Evolutionary conservation across 2,329 filamentous ascomycete species (phyloP).

Genomic region (Tolypocladium amazonense): DNA sequence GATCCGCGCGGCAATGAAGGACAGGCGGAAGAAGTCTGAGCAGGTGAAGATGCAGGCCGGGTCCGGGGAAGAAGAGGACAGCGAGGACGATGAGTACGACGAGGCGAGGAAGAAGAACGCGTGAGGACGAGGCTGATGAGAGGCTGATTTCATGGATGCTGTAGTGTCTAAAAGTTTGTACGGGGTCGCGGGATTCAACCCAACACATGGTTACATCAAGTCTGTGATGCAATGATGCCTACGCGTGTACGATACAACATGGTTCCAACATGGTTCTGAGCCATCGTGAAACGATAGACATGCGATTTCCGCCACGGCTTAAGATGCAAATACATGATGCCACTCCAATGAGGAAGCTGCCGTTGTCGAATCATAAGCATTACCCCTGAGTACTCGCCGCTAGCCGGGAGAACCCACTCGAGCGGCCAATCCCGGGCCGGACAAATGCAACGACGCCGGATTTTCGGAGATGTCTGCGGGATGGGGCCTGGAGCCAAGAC

Average conservation of each 20-base stretch:
- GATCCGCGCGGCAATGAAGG: conserved; percentile 75
- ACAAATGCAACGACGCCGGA: background rate
- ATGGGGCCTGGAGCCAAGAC: background rate
- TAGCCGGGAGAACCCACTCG: no score
- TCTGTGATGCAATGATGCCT: background rate
- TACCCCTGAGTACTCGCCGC: background rate
- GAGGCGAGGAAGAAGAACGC: conserved; percentile 32
- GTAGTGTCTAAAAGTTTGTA: background rate
- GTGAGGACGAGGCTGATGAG: conserved; percentile 8
- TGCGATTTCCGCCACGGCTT: no score
- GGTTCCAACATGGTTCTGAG: no score
- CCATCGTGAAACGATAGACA: background rate
- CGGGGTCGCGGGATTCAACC: background rate
- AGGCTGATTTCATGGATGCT: background rate
- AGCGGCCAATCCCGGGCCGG: background rate
- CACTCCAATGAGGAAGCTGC: background rate
- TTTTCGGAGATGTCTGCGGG: background rate
- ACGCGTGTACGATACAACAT: no score
- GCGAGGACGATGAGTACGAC: conserved; percentile 30
- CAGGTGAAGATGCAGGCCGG: conserved; percentile 26
- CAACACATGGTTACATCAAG: background rate
- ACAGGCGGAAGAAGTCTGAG: conserved; percentile 43
- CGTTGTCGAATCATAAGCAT: background rate
- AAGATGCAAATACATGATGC: background rate
- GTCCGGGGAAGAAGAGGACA: conserved; percentile 21